phyloP scores from a whole-genome alignment of 2,329 filamentous ascomycete species.

The Zasmidium citrigriseum region DNA sequence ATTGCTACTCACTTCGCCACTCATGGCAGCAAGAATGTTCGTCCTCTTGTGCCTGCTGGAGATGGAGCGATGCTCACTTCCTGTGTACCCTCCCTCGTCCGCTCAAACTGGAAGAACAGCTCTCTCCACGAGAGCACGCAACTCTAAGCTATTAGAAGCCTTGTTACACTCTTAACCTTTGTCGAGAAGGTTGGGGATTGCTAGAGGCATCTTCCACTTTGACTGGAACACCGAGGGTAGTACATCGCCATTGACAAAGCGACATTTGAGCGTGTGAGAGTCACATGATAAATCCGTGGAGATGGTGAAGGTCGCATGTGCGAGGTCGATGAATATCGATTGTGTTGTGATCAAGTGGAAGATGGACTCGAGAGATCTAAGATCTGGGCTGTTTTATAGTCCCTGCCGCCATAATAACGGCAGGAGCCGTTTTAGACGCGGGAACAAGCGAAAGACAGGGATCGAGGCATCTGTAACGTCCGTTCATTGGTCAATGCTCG shows the following conservation, averaged over 20 bases:
- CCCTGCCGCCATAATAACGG: not conserved
- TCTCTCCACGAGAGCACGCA: too few relatives aligned
- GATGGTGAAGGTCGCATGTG: too few relatives aligned
- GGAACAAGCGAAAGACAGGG: not conserved
- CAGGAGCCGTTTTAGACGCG: not conserved
- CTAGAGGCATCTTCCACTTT: too few relatives aligned
- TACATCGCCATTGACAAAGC: too few relatives aligned
- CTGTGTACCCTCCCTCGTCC: not conserved
- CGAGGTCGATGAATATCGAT: not conserved
- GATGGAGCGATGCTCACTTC: not conserved
- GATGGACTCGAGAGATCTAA: not conserved
- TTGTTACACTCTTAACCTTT: too few relatives aligned
- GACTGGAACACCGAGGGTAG: too few relatives aligned
- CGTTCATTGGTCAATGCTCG: not conserved
- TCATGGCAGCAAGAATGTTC: not conserved
- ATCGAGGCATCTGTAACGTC: not conserved
- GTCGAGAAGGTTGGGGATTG: too few relatives aligned
- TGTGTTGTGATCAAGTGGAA: not conserved
- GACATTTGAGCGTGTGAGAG: too few relatives aligned
- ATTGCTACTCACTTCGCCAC: not conserved
- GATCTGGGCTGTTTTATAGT: not conserved
- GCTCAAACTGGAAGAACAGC: not conserved
- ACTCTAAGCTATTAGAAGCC: too few relatives aligned
- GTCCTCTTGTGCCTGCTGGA: not conserved
- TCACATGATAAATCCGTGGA: not conserved